Evolutionary conservation across 2,329 filamentous ascomycete genomes (phyloP), one percentile per base, ranked within the genome.

Genomic region (Calonectria honghensis): DNA sequence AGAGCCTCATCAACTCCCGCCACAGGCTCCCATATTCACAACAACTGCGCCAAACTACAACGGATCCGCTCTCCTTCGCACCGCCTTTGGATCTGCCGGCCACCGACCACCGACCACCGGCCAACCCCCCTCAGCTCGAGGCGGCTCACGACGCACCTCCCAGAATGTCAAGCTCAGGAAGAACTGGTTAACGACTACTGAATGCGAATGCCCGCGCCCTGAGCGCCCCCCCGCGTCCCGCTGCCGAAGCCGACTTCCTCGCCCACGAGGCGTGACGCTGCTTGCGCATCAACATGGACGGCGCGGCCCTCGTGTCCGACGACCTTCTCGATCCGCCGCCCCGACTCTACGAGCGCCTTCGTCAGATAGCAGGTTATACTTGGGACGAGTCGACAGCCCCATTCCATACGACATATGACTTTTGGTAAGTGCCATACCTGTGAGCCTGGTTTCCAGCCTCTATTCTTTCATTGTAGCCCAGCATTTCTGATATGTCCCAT

Each of bases 351-450:
- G 93, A 96, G 83, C 91, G 94, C 66, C 88, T 96, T 78, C 89
- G 91, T 76, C 93, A 95, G 83, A 89, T 96, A 77, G 89, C 93
- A 59, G 94, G 94, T 68, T 96, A 95, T 83, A 91, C 90, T 9
- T 96, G 94, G 94, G 93, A 96, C 84, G 93, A 94, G 78, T 89
- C 90, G 18, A 84, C 82, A 72, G 84, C 85, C 32, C 91, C 91
- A 14, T 87, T 90, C 71, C 92, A 93, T 82, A 90, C 91, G 66
- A 95, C 93, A 80, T 98, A 98, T 85, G 95, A 97, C 84, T 96
- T 96, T 87, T 98, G 96, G 95, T 92, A 87, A 80, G 85, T 81
- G 35, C 37, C 45, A 39, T 41, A 59, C 61, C 59, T 41, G 32
- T 27, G 39, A 45, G 29, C 32, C 24, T 52, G 51, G 27, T 29